These are phyloP conservation scores for Neohortaea acidophila DNA, from an alignment of 495 filamentous ascomycete genomes.

Conservation along the genomic window DNA sequence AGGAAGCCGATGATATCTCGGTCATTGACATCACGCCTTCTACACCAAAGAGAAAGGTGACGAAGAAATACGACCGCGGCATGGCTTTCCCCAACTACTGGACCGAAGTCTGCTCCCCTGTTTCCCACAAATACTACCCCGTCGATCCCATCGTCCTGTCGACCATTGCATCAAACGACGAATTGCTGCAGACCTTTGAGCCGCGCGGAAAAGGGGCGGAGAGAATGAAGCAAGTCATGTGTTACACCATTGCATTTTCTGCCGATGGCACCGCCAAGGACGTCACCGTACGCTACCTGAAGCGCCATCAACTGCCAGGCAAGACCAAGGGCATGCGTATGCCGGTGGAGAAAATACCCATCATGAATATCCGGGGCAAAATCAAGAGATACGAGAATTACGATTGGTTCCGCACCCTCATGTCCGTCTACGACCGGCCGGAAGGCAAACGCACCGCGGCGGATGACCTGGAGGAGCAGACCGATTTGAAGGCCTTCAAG, in stretches of 20 bases:
- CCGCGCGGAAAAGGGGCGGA: slow-evolving; percentile 68
- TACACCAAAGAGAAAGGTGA: slow-evolving; percentile 25
- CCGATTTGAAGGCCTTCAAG: slow-evolving; percentile 56
- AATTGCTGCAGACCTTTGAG: slow-evolving; percentile 63
- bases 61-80: slow-evolving; percentile 48
- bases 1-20: slow-evolving; percentile 25
- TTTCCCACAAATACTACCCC: slow-evolving; percentile 58
- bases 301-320: slow-evolving; percentile 67
- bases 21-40: slow-evolving; percentile 30
- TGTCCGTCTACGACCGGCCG: slow-evolving; percentile 56
- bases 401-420: slow-evolving; percentile 75
- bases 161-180: slow-evolving; percentile 48
- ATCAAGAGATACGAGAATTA: slow-evolving; percentile 52
- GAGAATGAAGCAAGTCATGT: slow-evolving; percentile 74
- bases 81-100: slow-evolving; percentile 81
- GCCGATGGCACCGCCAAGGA: slow-evolving; percentile 83
- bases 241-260: slow-evolving; percentile 80
- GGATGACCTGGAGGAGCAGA: slow-evolving; percentile 64
- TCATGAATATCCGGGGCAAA: slow-evolving; percentile 58
- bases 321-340: slow-evolving; percentile 80
- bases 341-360: slow-evolving; percentile 56
- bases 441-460: slow-evolving; percentile 43
- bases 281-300: slow-evolving; percentile 84
- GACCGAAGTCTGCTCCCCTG: slow-evolving; percentile 73
- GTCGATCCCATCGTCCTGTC: slow-evolving; percentile 61